Evolutionary conservation across 768 basidiomycete genomes (phyloP), one percentile per base, ranked within the genome.

Genomic region (Lactarius evosmus): DNA sequence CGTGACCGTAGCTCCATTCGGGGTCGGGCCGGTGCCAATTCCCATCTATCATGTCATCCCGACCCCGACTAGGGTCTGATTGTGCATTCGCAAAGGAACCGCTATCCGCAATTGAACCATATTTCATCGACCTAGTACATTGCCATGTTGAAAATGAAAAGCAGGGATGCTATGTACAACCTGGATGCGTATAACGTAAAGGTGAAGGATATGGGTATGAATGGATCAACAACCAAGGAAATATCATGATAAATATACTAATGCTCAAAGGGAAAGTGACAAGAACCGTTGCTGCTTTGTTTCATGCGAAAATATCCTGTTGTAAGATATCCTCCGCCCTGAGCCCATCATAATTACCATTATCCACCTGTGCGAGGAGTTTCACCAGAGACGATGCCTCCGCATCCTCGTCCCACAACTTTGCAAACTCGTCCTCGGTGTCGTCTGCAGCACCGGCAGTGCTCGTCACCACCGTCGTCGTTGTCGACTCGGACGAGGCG

Each of bases 301-400:
- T 49, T 61, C 49, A 60, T 51, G 46, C 55, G 30, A 65, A 65
- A 22, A 60, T 61, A 40, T 61, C 63, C 25, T 55, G 55, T 4
- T 61, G 63, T 32, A 65, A 30, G 44, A 61, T 60, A 36, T 65
- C 59, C 49, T 65, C 63, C 4, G 63, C 63, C 53, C 17, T 61
- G 49, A 65, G 55, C 3, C 25, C 46, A 27, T 50, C 46, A 49
- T 25, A 49, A 46, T 22, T 22, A 46, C 44, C 14, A 25, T 49
- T 33, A 32, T 44, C 44, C 36, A 17, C 27, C 34, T 60, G 63
- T 4, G 53, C 12, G 27, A 64, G 51, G 16, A 64, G 41, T 30
- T 60, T 33, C 27, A 32, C 58, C n/a, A 59, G 27, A 38, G 22
- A 40, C 19, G 53, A 30, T 3, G 36, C 22, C 4, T 65, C 58